Conservation (phyloP, 768 basidiomycete genomes). For the Termitomyces bulborhizus region DNA sequence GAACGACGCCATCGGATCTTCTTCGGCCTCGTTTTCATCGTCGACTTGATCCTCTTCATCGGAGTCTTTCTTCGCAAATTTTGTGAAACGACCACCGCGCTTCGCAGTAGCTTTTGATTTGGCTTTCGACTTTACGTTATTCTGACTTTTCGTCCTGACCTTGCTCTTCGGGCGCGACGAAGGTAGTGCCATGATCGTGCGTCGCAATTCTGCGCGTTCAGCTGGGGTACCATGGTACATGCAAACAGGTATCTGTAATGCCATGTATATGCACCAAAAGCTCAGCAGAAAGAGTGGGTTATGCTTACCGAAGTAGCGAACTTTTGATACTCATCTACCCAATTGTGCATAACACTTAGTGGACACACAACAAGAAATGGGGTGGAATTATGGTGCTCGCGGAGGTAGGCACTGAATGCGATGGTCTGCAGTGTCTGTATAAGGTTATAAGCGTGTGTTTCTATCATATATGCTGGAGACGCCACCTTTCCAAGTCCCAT, state of each 20-base stretch:
- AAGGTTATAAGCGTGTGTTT: background rate
- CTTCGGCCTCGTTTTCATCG: slow-evolving; percentile 12
- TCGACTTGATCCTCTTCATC: slow-evolving; percentile 11
- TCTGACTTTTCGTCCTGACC: background rate
- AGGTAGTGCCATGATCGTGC: slow-evolving; percentile 46
- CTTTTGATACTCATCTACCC: slow-evolving; percentile 77
- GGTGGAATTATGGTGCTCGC: slow-evolving; percentile 59
- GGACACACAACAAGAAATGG: slow-evolving; percentile 92
- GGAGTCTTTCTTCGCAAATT: background rate
- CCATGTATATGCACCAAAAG: background rate
- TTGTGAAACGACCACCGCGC: slow-evolving; percentile 8
- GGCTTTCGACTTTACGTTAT: slow-evolving; percentile 11
- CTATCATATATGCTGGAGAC: background rate
- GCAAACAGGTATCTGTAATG: slow-evolving; percentile 73
- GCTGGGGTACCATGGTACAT: slow-evolving; percentile 86
- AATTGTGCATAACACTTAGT: slow-evolving; percentile 89
- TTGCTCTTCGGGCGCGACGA: slow-evolving; percentile 12
- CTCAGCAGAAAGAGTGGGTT: background rate
- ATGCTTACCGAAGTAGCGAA: slow-evolving; percentile 67
- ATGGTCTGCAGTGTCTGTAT: slow-evolving; percentile 89
- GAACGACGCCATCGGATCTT: slow-evolving; percentile 31
- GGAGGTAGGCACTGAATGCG: slow-evolving; percentile 86
- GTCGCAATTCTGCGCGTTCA: slow-evolving; percentile 75
- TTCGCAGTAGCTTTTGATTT: slow-evolving; percentile 11
- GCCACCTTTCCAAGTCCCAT: slow-evolving; percentile 88